Evolutionary conservation across 768 basidiomycete species (phyloP), one percentile per base, ranked within the genome.

Genomic region (Lentinus brumalis): DNA sequence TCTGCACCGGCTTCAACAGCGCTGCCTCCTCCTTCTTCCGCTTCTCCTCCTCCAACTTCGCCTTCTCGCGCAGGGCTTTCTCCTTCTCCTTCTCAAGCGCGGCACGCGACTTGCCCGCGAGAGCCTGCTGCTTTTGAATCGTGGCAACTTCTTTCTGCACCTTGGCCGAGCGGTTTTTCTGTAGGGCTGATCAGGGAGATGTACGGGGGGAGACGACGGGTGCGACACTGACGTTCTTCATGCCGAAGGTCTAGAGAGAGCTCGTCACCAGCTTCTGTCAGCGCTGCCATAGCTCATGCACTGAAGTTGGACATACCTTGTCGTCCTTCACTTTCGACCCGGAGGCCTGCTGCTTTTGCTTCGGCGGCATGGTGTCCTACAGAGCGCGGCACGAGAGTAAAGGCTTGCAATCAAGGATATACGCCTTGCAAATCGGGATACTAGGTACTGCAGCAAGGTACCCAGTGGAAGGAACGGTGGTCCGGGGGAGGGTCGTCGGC

Each of bases 131-230:
- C 62, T 88, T 82, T 76, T 97, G 87, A 51, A 98, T 85, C 49
- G 81, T 81, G 52, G 86, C 85, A 21, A 96, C 88, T 65, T 93
- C 83, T 66, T 89, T 86, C 79, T 98, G 91, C 30, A 96, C 96
- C 75, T 90, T 97, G 68, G 92, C 77, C 2, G 94, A 96, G 78
- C 94, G 95, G 73, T 94, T 95, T 92, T 95, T 96, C 91, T 92
- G 71, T 50, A 50, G 11, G 35, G 7, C 35, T 35, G 35, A 11
- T 35, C 11, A 50, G 21, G n/a, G 10, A 16, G 21, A 26, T 26
- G 35, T 35, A 35, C 35, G 31, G 50, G 16, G 50, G 30, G 5
- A 14, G 10, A 30, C 30, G n/a, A 18, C 31, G 14, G 8, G 18
- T 29, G 59, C 12, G 2, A 6, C 38, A 79, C 87, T 66, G 63